phyloP scores from a whole-genome alignment of 2,329 filamentous ascomycete genomes.

The Diaporthe ampelina region DNA sequence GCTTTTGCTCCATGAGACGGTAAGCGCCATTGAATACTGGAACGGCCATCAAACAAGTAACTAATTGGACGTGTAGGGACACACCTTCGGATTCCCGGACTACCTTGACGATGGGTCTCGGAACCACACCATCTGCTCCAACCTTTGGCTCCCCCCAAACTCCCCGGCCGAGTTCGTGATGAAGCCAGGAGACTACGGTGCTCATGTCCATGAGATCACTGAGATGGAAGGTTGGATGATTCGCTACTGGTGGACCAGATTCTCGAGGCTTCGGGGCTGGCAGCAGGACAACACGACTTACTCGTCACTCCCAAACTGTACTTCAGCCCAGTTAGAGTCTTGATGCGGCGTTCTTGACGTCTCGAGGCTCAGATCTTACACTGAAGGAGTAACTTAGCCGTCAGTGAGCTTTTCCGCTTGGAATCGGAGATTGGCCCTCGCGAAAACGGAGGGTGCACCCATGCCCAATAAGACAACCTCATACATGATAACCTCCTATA shows the following conservation, averaged over 20 bases:
- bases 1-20: background rate
- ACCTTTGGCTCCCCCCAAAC: background rate
- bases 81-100: background rate
- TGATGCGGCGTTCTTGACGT: background rate
- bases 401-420: background rate
- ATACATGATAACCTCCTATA: no score
- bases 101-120: background rate
- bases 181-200: background rate
- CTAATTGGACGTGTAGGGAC: background rate
- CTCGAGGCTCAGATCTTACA: background rate
- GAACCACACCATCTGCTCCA: background rate
- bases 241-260: background rate
- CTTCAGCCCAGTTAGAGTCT: background rate
- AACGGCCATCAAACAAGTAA: background rate
- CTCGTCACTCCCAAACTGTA: background rate
- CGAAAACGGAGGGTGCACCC: no score
- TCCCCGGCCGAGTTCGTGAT: background rate
- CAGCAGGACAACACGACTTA: background rate
- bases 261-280: background rate
- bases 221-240: background rate
- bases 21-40: background rate
- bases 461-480: no score
- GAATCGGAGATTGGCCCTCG: no score
- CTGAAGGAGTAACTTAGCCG: background rate
- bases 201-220: background rate